Percentiles rank a stretch among this genome's conserved stretches.
These are phyloP conservation scores for Podila minutissima DNA, from an alignment of 192 early-diverging fungal species.

Conservation along the genomic window DNA sequence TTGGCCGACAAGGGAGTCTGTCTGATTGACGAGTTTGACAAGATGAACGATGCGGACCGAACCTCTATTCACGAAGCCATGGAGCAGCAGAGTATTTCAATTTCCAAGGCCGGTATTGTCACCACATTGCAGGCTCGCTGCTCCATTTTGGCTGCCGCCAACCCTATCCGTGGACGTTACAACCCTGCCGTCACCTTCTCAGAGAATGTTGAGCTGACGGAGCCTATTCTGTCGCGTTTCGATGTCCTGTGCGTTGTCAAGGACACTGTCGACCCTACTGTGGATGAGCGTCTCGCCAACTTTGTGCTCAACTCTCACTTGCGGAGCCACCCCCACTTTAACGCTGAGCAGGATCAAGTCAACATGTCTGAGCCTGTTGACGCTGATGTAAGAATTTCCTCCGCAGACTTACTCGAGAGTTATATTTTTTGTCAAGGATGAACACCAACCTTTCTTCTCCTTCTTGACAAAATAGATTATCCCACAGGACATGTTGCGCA, in stretches of 20 bases:
- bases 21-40: slow-evolving; percentile 92
- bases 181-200: slow-evolving; percentile 92
- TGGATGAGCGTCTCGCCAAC: slow-evolving; percentile 89
- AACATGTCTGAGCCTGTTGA: slow-evolving; percentile 57
- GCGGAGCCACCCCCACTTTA: slow-evolving; percentile 83
- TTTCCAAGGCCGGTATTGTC: slow-evolving; percentile 90
- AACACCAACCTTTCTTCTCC: not conserved
- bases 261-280: slow-evolving; percentile 90
- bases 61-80: slow-evolving; percentile 96
- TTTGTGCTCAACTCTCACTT: slow-evolving; percentile 96
- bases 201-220: slow-evolving; percentile 97
- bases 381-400: slow-evolving; percentile 63
- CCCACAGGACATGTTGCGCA: slow-evolving; percentile 82
- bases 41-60: slow-evolving; percentile 91
- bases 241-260: slow-evolving; percentile 97
- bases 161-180: slow-evolving; percentile 87
- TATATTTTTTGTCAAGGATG: not conserved
- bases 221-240: slow-evolving; percentile 98
- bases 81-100: slow-evolving; percentile 91
- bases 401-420: not conserved
- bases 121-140: slow-evolving; percentile 88
- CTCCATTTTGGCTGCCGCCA: slow-evolving; percentile 83
- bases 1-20: slow-evolving; percentile 90
- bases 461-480: slow-evolving; percentile 65
- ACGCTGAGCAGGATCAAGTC: slow-evolving; percentile 50